These are phyloP conservation scores for Pyronema domesticum DNA, from an alignment of 495 filamentous ascomycete genomes.

Conservation along the genomic window DNA sequence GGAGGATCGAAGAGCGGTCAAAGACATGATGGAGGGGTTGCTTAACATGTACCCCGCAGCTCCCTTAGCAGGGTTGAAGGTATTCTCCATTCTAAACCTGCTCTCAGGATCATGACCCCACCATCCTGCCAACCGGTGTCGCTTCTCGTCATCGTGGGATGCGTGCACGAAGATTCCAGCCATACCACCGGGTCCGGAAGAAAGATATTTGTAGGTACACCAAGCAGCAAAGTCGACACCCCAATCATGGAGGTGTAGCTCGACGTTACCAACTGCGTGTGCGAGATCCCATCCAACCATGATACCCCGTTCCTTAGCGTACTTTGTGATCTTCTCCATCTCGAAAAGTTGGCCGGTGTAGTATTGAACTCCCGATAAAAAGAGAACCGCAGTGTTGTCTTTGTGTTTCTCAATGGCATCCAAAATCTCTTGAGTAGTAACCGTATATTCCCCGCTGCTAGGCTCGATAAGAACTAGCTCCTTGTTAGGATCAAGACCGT, in stretches of 20 bases:
- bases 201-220: conserved; percentile 97
- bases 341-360: conserved; percentile 88
- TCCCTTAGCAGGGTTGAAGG: conserved; percentile 54
- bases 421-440: conserved; percentile 58
- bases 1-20: conserved; percentile 53
- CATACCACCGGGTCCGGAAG: conserved; percentile 74
- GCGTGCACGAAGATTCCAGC: conserved; percentile 78
- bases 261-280: conserved; percentile 84
- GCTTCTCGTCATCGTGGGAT: conserved; percentile 40
- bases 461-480: conserved; percentile 67
- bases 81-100: conserved; percentile 39
- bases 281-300: conserved; percentile 88
- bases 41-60: conserved; percentile 53
- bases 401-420: conserved; percentile 61
- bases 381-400: conserved; percentile 53
- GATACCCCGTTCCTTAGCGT: conserved; percentile 59
- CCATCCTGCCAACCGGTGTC: conserved; percentile 23
- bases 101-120: conserved; percentile 21
- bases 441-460: conserved; percentile 29
- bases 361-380: conserved; percentile 85
- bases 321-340: conserved; percentile 62
- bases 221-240: conserved; percentile 85
- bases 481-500: conserved; percentile 45
- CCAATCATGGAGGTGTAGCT: conserved; percentile 72
- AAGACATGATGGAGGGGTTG: conserved; percentile 49